These are phyloP conservation scores for Tetrapisispora iriomotensis DNA, from an alignment of 805 yeast species.

Conservation along the genomic window DNA sequence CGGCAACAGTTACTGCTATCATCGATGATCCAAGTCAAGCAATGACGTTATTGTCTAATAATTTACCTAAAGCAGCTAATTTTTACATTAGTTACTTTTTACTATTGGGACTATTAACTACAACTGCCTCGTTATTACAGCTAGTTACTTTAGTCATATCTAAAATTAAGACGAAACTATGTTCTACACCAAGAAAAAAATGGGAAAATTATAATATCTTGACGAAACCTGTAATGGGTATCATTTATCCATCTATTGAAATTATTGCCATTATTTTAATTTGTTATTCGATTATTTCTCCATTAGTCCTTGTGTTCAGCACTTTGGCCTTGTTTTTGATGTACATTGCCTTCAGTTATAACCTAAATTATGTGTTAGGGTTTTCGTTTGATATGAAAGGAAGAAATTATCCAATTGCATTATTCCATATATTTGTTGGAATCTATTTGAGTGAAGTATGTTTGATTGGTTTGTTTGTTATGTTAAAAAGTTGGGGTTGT, in stretches of 20 bases:
- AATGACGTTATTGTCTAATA: constrained; percentile 61
- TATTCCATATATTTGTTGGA: constrained; percentile 64
- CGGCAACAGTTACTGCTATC: constrained; percentile 64
- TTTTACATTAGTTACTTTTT: constrained; percentile 78
- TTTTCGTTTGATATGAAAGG: constrained; percentile 61
- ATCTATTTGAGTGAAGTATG: constrained; percentile 63
- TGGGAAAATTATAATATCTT: constrained; percentile 68
- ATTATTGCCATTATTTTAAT: constrained; percentile 63
- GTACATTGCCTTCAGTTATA: constrained; percentile 55
- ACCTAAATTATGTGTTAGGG: constrained; percentile 51
- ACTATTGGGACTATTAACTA: constrained; percentile 68
- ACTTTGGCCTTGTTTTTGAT: constrained; percentile 45
- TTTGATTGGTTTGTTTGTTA: constrained; percentile 60
- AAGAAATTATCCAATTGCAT: constrained; percentile 59
- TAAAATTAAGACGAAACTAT: constrained; percentile 54
- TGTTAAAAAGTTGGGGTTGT: constrained; percentile 72
- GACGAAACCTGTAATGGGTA: constrained; percentile 69
- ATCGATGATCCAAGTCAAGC: constrained; percentile 57
- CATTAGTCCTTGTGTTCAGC: constrained; percentile 61
- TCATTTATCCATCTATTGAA: constrained; percentile 68
- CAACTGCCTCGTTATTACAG: constrained; percentile 72
- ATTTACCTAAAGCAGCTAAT: constrained; percentile 83
- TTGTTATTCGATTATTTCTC: constrained; percentile 71
- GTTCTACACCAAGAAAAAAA: constrained; percentile 84
- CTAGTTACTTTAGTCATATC: constrained; percentile 62